These are phyloP conservation scores for Schizochytrium sp. DNA, from an alignment of 108 stramenopile genomes.

Conservation along the genomic window DNA sequence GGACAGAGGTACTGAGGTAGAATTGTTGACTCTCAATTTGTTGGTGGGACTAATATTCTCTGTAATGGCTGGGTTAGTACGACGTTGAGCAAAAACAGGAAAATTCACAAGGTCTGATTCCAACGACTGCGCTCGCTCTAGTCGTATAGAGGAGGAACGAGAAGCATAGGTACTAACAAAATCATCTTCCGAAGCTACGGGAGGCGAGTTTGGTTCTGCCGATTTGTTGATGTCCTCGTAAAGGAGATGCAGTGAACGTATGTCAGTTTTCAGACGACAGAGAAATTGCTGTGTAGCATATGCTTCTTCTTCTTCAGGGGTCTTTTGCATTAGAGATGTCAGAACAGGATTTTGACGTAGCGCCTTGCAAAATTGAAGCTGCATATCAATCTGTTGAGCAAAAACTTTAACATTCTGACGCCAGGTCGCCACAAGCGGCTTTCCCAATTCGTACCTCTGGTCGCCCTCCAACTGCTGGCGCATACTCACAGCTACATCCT, in stretches of 20 bases:
- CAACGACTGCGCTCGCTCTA: too few relatives aligned
- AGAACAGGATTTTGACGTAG: neutral
- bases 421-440: neutral
- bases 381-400: neutral
- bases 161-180: too few relatives aligned
- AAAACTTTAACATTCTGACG: constrained; percentile 12
- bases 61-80: too few relatives aligned
- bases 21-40: neutral
- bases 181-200: too few relatives aligned
- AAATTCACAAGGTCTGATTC: too few relatives aligned
- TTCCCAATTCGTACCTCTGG: constrained; percentile 12
- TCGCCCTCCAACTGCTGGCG: neutral
- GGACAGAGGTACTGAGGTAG: neutral
- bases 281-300: neutral
- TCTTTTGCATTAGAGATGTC: constrained; percentile 44
- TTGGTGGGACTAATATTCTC: too few relatives aligned
- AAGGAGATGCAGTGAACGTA: neutral
- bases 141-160: too few relatives aligned
- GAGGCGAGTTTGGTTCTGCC: too few relatives aligned
- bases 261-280: constrained; percentile 33
- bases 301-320: neutral
- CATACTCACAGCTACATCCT: neutral
- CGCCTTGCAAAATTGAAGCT: constrained; percentile 32
- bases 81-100: too few relatives aligned
- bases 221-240: neutral